These are phyloP conservation scores for Kurtzmaniella natalensis DNA, from an alignment of 1,139 yeast species.

Conservation along the genomic window DNA sequence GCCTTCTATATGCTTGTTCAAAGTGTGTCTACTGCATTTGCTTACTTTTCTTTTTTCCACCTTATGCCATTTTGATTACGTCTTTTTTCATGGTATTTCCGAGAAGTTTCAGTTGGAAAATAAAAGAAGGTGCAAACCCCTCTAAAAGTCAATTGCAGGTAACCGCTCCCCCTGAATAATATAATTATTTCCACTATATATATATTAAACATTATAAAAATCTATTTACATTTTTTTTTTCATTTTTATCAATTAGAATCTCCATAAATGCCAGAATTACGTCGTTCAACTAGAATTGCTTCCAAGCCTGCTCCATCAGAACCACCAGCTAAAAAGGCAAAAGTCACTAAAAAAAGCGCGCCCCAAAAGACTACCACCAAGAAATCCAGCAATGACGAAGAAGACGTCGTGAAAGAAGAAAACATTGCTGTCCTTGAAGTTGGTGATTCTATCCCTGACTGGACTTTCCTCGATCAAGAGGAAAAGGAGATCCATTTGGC, in stretches of 20 bases:
- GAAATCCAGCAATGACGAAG: slow-evolving; percentile 8
- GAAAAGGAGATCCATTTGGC: slow-evolving; percentile 56
- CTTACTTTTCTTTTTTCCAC: too few relatives aligned
- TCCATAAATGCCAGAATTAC: slow-evolving; percentile 41
- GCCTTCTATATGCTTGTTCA: too few relatives aligned
- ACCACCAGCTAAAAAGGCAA: slow-evolving; percentile 7
- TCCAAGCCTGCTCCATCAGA: slow-evolving; percentile 14
- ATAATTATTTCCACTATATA: too few relatives aligned
- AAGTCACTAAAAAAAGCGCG: slow-evolving; percentile 4
- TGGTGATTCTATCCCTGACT: slow-evolving; percentile 70
- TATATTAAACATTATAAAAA: too few relatives aligned
- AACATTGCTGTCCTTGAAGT: slow-evolving; percentile 34
- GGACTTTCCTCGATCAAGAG: slow-evolving; percentile 62
- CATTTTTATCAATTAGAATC: neutral
- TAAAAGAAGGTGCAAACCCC: too few relatives aligned
- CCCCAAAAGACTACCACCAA: slow-evolving; percentile 5
- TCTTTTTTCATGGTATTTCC: too few relatives aligned
- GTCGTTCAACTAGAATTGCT: slow-evolving; percentile 50
- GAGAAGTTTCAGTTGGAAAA: too few relatives aligned
- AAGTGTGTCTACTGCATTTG: too few relatives aligned
- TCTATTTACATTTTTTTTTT: neutral
- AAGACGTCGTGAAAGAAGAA: slow-evolving; percentile 4
- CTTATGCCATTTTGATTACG: too few relatives aligned
- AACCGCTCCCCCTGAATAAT: too few relatives aligned
- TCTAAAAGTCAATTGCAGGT: too few relatives aligned